phyloP scores from a whole-genome alignment of 352 stramenopile species.

The Phytophthora foliorum region DNA sequence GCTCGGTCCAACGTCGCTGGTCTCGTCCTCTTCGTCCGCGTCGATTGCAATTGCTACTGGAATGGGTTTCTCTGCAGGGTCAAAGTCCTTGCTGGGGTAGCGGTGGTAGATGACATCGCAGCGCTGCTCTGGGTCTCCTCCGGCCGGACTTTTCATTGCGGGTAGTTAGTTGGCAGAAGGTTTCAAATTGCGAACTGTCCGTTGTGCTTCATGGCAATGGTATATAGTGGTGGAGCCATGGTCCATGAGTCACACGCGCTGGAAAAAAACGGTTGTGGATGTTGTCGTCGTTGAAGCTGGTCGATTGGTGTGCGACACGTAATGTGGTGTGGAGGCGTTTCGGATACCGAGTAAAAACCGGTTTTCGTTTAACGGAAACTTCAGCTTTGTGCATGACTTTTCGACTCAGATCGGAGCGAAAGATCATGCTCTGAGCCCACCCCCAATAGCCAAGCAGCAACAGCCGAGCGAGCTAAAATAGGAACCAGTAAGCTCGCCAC shows the following conservation, averaged over 20 bases:
- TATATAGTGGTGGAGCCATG: constrained; percentile 1
- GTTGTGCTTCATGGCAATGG: background rate
- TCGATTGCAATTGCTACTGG: constrained; percentile 22
- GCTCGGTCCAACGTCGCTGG: background rate
- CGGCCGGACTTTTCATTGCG: constrained; percentile 31
- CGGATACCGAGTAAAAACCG: background rate
- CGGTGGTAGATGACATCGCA: constrained; percentile 41
- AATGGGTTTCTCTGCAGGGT: constrained; percentile 31
- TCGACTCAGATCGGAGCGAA: no score
- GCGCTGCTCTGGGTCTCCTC: background rate
- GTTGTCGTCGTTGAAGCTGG: constrained; percentile 15
- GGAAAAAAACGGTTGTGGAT: constrained; percentile 13
- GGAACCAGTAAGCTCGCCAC: background rate
- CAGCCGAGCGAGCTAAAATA: background rate
- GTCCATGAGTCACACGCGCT: constrained; percentile 23
- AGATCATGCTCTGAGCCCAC: background rate
- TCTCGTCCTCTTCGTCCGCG: constrained; percentile 1
- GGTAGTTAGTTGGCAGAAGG: background rate
- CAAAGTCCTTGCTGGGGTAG: constrained; percentile 33
- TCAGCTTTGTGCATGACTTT: no score
- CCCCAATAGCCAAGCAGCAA: background rate
- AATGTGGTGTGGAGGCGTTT: no score
- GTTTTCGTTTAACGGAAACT: background rate
- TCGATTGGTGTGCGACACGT: background rate
- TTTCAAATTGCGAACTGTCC: constrained; percentile 17